A percentile compares a stretch with the other conserved stretches of the same genome.
Conservation (phyloP, 805 yeast genomes). For the Candida methanosorbosa region DNA sequence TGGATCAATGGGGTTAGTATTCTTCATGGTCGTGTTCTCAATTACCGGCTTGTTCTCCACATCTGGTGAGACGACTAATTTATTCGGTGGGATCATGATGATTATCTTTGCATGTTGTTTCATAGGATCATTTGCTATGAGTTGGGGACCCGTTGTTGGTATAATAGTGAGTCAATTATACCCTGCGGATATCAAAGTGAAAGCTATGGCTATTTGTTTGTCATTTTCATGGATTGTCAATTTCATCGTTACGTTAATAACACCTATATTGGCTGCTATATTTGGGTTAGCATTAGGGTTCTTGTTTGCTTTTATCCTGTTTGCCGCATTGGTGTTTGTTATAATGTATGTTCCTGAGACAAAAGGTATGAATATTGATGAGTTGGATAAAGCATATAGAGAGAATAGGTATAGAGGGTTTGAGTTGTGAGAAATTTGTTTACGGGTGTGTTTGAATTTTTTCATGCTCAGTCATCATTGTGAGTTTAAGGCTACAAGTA, state of each 20-base stretch:
- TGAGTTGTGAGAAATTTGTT: no score
- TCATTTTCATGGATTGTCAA: conserved; percentile 58
- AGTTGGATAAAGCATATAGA: conserved; percentile 16
- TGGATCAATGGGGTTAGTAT: conserved; percentile 42
- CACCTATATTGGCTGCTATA: conserved; percentile 54
- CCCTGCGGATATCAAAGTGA: conserved; percentile 52
- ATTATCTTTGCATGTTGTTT: conserved; percentile 50
- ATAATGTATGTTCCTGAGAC: conserved; percentile 25
- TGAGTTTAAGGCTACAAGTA: no score
- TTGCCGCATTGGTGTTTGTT: conserved; percentile 15
- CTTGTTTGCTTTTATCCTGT: conserved; percentile 30
- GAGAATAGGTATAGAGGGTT: not conserved
- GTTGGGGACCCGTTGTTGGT: conserved; percentile 71
- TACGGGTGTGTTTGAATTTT: no score
- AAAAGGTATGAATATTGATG: conserved; percentile 11
- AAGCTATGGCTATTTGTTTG: conserved; percentile 46
- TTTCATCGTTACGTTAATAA: conserved; percentile 55
- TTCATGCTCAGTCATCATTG: no score
- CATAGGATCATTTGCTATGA: conserved; percentile 55
- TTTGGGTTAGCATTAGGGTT: conserved; percentile 65
- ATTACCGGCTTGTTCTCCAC: conserved; percentile 41
- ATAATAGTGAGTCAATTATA: conserved; percentile 57
- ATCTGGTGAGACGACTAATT: conserved; percentile 18
- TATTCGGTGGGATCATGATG: conserved; percentile 40
- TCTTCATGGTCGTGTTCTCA: conserved; percentile 49